Percentiles rank a stretch among this genome's conserved stretches.
These are phyloP conservation scores for Globisporangium spiculum DNA, from an alignment of 352 stramenopile genomes.

Conservation along the genomic window DNA sequence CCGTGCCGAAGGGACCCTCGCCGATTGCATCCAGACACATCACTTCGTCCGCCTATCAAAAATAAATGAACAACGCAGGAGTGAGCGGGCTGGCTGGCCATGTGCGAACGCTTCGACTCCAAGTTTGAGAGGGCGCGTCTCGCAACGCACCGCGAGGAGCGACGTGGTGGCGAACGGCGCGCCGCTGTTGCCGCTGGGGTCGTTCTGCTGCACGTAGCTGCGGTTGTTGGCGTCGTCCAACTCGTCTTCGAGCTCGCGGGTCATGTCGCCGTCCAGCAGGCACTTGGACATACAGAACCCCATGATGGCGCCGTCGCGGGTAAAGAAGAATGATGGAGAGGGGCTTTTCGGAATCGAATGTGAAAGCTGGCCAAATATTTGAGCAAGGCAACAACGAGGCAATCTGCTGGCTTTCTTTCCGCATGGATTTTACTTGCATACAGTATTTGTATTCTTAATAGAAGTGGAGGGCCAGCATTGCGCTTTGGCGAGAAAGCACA, in stretches of 20 bases:
- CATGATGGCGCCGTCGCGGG: slow-evolving; percentile 38
- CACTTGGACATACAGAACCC: slow-evolving; percentile 85
- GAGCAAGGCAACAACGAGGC: neutral
- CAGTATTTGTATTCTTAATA: neutral
- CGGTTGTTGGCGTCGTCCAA: slow-evolving; percentile 63
- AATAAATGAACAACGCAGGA: neutral
- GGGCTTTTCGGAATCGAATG: neutral
- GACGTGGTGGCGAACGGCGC: slow-evolving; percentile 72
- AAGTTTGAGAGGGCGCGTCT: neutral
- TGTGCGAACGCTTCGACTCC: neutral
- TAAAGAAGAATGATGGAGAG: neutral
- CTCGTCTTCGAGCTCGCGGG: slow-evolving; percentile 78
- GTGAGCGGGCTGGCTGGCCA: neutral
- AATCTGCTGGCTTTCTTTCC: slow-evolving; percentile 2
- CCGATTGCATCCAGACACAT: slow-evolving; percentile 77
- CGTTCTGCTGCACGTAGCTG: slow-evolving; percentile 46
- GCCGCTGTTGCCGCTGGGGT: slow-evolving; percentile 32
- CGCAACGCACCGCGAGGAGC: slow-evolving; percentile 55
- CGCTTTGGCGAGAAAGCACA: neutral
- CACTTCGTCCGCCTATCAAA: slow-evolving; percentile 71
- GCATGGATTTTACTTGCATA: neutral
- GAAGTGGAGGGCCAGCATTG: neutral
- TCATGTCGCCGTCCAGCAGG: slow-evolving; percentile 83
- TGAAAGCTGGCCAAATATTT: neutral
- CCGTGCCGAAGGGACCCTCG: slow-evolving; percentile 72